phyloP scores from a whole-genome alignment of 1,139 yeast genomes.

The Blastobotrys ciferrii region DNA sequence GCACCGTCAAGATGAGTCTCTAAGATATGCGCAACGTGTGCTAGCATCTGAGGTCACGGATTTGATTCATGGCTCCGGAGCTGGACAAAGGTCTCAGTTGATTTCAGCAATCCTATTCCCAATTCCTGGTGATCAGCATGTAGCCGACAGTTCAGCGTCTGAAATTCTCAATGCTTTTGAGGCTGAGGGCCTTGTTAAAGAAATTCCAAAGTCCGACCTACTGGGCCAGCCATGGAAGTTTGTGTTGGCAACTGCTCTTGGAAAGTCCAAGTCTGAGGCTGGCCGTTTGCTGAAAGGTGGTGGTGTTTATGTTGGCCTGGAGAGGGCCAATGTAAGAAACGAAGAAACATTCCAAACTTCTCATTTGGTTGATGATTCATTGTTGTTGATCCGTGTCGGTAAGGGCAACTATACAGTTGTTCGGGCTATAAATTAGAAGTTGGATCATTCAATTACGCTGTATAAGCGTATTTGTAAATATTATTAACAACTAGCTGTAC shows the following conservation, averaged over 20 bases:
- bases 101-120: constrained; percentile 69
- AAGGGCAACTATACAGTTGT: constrained; percentile 41
- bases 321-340: constrained; percentile 52
- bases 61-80: constrained; percentile 78
- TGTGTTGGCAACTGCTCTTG: constrained; percentile 39
- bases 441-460: too few relatives aligned
- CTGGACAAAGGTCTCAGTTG: constrained; percentile 62
- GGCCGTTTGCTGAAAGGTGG: constrained; percentile 66
- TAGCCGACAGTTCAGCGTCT: constrained; percentile 40
- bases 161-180: constrained; percentile 58
- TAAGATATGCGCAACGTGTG: constrained; percentile 67
- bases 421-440: constrained; percentile 14
- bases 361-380: constrained; percentile 56
- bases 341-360: constrained; percentile 49
- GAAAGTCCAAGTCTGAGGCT: constrained; percentile 55
- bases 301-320: constrained; percentile 70
- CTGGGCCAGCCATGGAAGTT: constrained; percentile 37
- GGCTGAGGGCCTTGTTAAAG: constrained; percentile 56
- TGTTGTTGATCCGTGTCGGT: constrained; percentile 71
- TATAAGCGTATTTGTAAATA: not conserved
- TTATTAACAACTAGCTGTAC: not conserved
- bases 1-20: constrained; percentile 60
- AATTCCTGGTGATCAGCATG: constrained; percentile 36
- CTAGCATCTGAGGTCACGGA: constrained; percentile 86
- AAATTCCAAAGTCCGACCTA: constrained; percentile 41